Evolutionary conservation across 805 yeast genomes (phyloP).

Genomic region (Cyberlindnera maclurae): DNA sequence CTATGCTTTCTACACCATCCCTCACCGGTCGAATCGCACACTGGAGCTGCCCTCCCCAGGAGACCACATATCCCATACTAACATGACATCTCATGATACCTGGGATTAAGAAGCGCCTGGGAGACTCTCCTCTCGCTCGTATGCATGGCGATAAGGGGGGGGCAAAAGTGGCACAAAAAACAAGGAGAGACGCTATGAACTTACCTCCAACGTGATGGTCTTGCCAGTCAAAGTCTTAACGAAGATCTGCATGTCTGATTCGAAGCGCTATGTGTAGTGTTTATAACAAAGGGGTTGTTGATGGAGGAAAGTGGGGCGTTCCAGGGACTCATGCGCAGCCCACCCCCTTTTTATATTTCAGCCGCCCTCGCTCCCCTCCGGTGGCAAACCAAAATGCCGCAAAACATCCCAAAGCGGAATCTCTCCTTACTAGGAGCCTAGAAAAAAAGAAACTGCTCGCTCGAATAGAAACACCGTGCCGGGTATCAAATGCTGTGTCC

Average conservation of each 20-base stretch:
- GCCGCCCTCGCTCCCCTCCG: neutral
- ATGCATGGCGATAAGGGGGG: conserved; percentile 12
- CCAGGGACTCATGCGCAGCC: neutral
- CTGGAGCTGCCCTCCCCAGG: too few species aligned
- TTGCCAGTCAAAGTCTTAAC: conserved; percentile 88
- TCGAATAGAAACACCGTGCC: too few species aligned
- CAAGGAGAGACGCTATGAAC: conserved; percentile 15
- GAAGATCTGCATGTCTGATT: conserved; percentile 64
- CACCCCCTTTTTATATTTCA: conserved; percentile 1
- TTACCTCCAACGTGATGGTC: conserved; percentile 70
- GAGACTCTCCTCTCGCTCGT: neutral
- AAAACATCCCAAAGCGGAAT: too few species aligned
- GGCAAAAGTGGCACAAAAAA: conserved; percentile 8
- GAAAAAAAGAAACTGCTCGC: too few species aligned
- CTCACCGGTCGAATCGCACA: too few species aligned
- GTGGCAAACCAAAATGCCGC: neutral
- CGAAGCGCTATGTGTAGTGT: conserved; percentile 17
- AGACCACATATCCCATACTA: too few species aligned
- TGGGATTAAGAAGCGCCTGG: neutral
- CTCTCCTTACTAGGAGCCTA: too few species aligned
- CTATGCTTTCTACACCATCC: too few species aligned
- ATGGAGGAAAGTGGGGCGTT: too few species aligned
- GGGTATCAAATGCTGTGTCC: too few species aligned
- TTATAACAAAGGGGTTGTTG: too few species aligned
- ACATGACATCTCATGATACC: too few species aligned